A percentile compares a stretch with the other conserved stretches of the same genome.
These are phyloP conservation scores for Rubus parviflorus DNA, from an alignment of 306 rosid species.

Conservation along the genomic window DNA sequence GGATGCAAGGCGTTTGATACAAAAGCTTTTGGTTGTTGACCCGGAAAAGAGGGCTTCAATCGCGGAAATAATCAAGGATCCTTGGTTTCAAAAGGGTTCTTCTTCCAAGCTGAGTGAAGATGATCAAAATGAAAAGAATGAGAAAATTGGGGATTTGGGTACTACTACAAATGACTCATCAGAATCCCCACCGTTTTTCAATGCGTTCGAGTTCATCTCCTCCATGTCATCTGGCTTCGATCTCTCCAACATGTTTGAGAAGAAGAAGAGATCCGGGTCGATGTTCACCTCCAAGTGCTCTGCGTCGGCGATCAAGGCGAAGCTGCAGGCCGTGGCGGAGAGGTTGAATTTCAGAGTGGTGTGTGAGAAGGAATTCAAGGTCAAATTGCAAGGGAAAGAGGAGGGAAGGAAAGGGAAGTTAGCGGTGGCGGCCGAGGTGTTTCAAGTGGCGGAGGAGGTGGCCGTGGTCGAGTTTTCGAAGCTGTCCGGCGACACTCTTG, in stretches of 20 bases:
- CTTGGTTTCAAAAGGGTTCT: conserved; percentile 68
- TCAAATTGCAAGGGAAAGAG: conserved; percentile 50
- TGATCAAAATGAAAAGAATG: conserved; percentile 14
- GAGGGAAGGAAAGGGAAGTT: conserved; percentile 82
- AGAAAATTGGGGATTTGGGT: conserved; percentile 14
- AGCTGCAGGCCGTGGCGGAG: conserved; percentile 47
- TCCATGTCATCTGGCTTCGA: conserved; percentile 75
- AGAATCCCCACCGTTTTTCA: conserved; percentile 56
- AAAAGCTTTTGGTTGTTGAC: conserved; percentile 56
- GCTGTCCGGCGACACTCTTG: conserved; percentile 64
- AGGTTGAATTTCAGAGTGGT: conserved; percentile 47
- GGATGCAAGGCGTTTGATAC: conserved; percentile 48
- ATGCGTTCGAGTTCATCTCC: conserved; percentile 78
- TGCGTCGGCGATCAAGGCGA: conserved; percentile 46
- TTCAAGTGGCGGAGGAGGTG: conserved; percentile 73
- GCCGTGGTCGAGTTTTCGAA: conserved; percentile 65
- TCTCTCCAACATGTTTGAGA: conserved; percentile 70
- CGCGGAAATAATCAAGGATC: conserved; percentile 42
- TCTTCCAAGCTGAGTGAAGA: conserved; percentile 46
- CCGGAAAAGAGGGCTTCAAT: conserved; percentile 62
- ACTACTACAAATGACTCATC: background rate
- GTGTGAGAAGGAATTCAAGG: conserved; percentile 52
- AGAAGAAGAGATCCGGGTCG: conserved; percentile 47
- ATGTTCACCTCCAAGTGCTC: conserved; percentile 67
- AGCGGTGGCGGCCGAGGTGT: conserved; percentile 56